Percentiles rank a stretch among this genome's conserved stretches.
Evolutionary conservation across 78 protist species (phyloP).

Genomic region (Chrysochromulina parva): DNA sequence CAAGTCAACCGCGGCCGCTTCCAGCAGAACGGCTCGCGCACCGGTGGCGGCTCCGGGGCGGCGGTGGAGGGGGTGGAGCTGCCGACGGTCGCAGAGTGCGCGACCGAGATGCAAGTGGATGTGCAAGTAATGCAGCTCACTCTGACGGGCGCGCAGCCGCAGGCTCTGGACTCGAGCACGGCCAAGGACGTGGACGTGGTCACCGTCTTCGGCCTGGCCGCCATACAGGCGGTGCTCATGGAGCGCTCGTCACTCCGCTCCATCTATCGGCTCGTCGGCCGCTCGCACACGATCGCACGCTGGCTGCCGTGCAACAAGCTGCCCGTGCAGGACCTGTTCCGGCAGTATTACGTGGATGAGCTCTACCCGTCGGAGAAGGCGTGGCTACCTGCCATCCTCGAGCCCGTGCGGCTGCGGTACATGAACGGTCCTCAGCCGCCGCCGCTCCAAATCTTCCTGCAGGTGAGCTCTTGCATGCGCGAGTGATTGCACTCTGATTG

Average conservation of each 20-base stretch:
- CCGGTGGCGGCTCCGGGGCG: not conserved
- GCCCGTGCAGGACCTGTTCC: not conserved
- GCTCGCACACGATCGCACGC: not conserved
- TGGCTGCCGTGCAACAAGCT: not conserved
- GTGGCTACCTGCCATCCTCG: not conserved
- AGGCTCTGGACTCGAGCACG: not conserved
- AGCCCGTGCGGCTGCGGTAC: not conserved
- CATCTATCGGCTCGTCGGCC: constrained; percentile 7
- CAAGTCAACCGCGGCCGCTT: not conserved
- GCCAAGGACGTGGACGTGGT: not conserved
- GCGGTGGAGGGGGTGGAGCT: not conserved
- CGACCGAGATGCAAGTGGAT: constrained; percentile 10
- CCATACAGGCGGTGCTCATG: not conserved
- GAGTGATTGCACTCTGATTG: not conserved
- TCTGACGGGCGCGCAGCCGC: not conserved
- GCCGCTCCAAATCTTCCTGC: constrained; percentile 7
- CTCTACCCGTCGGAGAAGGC: not conserved
- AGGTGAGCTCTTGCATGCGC: not conserved
- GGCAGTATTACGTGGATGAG: not conserved
- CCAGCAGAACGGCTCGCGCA: not conserved
- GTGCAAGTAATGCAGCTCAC: constrained; percentile 38
- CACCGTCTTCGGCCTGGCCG: not conserved
- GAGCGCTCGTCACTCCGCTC: not conserved
- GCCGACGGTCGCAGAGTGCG: not conserved
- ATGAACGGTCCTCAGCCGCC: not conserved